phyloP scores from a whole-genome alignment of 371 early-diverging fungal species.

The Actinomortierella wolfii region DNA sequence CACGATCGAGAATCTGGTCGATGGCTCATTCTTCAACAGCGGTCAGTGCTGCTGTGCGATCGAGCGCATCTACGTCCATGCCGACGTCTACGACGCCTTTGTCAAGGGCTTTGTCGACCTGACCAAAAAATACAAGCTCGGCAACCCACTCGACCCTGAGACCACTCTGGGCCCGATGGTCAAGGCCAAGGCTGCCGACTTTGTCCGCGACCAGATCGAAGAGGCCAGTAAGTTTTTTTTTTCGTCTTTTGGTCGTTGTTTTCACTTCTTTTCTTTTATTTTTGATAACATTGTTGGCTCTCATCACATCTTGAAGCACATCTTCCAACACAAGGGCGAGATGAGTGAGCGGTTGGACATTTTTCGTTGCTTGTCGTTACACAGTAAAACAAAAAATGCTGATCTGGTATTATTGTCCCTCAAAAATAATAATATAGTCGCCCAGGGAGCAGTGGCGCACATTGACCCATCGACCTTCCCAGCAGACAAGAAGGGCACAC shows the following conservation, averaged over 20 bases:
- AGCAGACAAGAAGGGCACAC: conserved; percentile 64
- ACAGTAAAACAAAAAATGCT: too few species aligned
- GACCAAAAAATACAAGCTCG: conserved; percentile 65
- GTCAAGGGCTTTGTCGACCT: conserved; percentile 68
- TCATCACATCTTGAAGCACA: not conserved
- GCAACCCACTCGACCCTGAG: conserved; percentile 67
- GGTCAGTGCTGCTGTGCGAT: conserved; percentile 88
- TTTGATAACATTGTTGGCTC: too few species aligned
- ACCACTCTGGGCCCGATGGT: conserved; percentile 86
- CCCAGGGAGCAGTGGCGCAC: conserved; percentile 70
- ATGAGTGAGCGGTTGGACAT: not conserved
- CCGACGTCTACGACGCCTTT: conserved; percentile 74
- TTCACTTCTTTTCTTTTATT: not conserved
- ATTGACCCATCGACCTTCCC: conserved; percentile 67
- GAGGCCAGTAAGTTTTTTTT: conserved; percentile 63
- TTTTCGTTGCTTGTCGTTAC: too few species aligned
- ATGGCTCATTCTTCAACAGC: conserved; percentile 85
- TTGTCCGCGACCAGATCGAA: conserved; percentile 69
- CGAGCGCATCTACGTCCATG: conserved; percentile 87
- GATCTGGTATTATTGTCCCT: too few species aligned
- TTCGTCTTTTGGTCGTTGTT: not conserved
- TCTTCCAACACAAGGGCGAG: not conserved
- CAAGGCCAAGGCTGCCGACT: conserved; percentile 66
- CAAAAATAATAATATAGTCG: conserved; percentile 35
- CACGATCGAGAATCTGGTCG: conserved; percentile 77